Evolutionary conservation across 1,284 basidiomycete genomes (phyloP).

Genomic region (Tilletia indica): DNA sequence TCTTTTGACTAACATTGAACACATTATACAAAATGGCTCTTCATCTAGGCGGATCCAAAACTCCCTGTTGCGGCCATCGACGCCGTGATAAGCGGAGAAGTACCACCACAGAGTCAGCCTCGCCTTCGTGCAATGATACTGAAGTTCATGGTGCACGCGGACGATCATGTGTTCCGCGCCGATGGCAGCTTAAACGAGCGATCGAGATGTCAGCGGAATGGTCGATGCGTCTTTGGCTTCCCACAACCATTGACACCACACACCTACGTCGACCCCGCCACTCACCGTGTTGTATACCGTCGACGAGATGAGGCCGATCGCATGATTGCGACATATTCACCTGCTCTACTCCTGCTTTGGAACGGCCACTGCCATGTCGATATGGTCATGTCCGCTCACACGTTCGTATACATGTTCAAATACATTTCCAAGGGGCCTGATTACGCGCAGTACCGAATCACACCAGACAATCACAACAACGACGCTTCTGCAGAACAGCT

Average conservation of each 20-base stretch:
- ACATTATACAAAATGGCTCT: not conserved
- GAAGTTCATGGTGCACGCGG: not conserved
- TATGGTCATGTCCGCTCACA: not conserved
- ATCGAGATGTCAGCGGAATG: not conserved
- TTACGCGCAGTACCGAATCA: not conserved
- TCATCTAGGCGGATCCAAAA: not conserved
- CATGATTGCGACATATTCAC: not conserved
- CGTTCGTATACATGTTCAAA: not conserved
- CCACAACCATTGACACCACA: not conserved
- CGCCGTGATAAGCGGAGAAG: not conserved
- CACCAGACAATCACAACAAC: too few relatives aligned
- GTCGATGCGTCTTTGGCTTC: not conserved
- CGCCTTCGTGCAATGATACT: not conserved
- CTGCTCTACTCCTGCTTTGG: not conserved
- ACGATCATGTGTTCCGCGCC: not conserved
- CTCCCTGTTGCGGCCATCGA: not conserved
- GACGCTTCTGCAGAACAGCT: not conserved
- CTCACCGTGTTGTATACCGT: not conserved
- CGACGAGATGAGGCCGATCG: not conserved
- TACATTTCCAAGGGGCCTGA: not conserved
- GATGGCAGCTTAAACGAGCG: not conserved
- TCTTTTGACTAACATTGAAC: too few relatives aligned
- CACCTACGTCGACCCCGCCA: not conserved
- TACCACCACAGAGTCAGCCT: not conserved
- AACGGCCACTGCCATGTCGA: not conserved